Evolutionary conservation across 2,329 filamentous ascomycete species (phyloP).

Genomic region (Botrytis elliptica): DNA sequence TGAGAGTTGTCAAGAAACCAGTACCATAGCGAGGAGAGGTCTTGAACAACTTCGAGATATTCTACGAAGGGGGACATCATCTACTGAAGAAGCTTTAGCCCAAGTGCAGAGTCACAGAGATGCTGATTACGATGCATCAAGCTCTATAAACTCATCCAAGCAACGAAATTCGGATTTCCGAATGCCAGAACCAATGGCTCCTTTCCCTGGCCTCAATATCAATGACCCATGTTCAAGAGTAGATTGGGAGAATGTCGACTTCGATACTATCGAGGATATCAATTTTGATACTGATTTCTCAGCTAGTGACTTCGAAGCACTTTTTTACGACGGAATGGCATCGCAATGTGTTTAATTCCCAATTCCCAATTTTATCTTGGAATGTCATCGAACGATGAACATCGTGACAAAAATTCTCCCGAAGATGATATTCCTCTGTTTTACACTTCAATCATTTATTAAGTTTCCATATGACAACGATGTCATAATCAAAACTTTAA

Average conservation of each 20-base stretch:
- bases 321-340: background rate
- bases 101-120: background rate
- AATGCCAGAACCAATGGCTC: background rate
- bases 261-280: conserved; percentile 16
- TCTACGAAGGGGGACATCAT: background rate
- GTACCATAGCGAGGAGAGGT: conserved; percentile 28
- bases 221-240: conserved; percentile 3
- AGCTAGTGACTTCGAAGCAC: conserved; percentile 5
- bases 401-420: too few relatives aligned
- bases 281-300: conserved; percentile 26
- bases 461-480: too few relatives aligned
- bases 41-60: conserved; percentile 26
- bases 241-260: conserved; percentile 18
- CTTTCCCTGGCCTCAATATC: conserved; percentile 1
- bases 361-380: background rate
- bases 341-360: background rate
- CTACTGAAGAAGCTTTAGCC: background rate
- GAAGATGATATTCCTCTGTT: background rate
- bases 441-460: background rate
- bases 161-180: background rate
- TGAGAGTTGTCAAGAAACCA: conserved; percentile 31
- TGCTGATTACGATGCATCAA: background rate
- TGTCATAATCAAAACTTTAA: too few relatives aligned
- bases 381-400: background rate
- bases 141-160: background rate